These are phyloP conservation scores for Penicillium ochrochloron DNA, from an alignment of 495 filamentous ascomycete genomes.

Conservation along the genomic window DNA sequence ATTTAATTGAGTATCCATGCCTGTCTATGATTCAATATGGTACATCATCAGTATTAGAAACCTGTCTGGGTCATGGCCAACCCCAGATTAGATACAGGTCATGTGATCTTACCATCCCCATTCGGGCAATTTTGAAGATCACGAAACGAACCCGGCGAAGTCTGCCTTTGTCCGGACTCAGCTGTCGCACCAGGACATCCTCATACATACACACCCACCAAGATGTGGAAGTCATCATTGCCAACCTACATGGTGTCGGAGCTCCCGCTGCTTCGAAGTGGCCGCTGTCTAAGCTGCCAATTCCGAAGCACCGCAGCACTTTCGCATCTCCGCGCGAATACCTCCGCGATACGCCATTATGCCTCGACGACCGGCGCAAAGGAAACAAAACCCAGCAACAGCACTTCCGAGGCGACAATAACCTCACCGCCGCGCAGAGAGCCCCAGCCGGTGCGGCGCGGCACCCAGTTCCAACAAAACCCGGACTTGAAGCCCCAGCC, in stretches of 20 bases:
- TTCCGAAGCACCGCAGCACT: constrained; percentile 36
- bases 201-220: constrained; percentile 13
- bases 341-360: constrained; percentile 39
- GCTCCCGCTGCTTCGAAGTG: constrained; percentile 31
- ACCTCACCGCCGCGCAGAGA: constrained; percentile 5
- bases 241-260: constrained; percentile 29
- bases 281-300: constrained; percentile 48
- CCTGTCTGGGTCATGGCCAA: not conserved
- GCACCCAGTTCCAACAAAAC: constrained; percentile 42
- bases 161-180: not conserved
- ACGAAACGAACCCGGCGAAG: not conserved
- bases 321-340: constrained; percentile 26
- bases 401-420: constrained; percentile 14
- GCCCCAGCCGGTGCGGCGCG: constrained; percentile 16
- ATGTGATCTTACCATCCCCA: constrained; percentile 12
- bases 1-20: too few species aligned
- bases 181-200: constrained; percentile 18
- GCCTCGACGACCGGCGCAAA: constrained; percentile 31
- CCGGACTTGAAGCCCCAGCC: constrained; percentile 33
- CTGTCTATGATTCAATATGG: too few species aligned
- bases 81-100: not conserved
- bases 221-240: constrained; percentile 42
- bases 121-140: constrained; percentile 14
- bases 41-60: not conserved
- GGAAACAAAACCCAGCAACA: not conserved